These are phyloP conservation scores for Cornus kousa DNA, from an alignment of 148 eudicot species.

Conservation along the genomic window DNA sequence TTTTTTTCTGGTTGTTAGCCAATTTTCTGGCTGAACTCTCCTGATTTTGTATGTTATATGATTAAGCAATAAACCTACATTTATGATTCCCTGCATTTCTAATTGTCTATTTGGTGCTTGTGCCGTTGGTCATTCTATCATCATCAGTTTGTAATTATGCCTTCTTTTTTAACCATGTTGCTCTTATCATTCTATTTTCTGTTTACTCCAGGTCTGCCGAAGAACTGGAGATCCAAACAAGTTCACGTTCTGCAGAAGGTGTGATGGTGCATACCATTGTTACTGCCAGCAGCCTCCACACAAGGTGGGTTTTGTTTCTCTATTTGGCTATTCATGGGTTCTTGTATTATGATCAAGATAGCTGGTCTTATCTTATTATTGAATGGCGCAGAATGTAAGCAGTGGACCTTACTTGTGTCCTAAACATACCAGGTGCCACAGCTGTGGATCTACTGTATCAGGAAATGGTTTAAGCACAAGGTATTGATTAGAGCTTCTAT, in stretches of 20 bases:
- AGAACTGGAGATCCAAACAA: slow-evolving; percentile 86
- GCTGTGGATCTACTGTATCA: slow-evolving; percentile 87
- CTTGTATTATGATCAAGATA: neutral
- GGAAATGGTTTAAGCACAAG: slow-evolving; percentile 92
- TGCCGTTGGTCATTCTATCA: neutral
- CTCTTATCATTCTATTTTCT: neutral
- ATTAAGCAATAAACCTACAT: too few relatives aligned
- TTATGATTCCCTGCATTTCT: neutral
- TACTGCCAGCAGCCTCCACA: slow-evolving; percentile 99
- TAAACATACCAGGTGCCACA: slow-evolving; percentile 94
- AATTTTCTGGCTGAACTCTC: too few relatives aligned
- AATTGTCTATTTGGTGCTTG: slow-evolving; percentile 1
- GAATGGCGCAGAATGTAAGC: slow-evolving; percentile 76
- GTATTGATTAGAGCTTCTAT: slow-evolving; percentile 29
- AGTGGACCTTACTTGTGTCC: slow-evolving; percentile 93
- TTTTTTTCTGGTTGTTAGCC: neutral
- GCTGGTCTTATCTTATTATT: neutral
- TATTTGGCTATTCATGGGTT: neutral
- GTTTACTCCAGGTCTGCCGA: slow-evolving; percentile 61
- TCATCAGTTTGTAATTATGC: too few relatives aligned
- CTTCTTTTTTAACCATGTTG: too few relatives aligned
- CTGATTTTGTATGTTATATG: neutral
- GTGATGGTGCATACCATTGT: slow-evolving; percentile 97
- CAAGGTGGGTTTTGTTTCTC: slow-evolving; percentile 45
- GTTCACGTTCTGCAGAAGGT: slow-evolving; percentile 91